Evolutionary conservation across 768 basidiomycete genomes (phyloP), one percentile per base, ranked within the genome.

Genomic region (Dacryopinax spathularia): DNA sequence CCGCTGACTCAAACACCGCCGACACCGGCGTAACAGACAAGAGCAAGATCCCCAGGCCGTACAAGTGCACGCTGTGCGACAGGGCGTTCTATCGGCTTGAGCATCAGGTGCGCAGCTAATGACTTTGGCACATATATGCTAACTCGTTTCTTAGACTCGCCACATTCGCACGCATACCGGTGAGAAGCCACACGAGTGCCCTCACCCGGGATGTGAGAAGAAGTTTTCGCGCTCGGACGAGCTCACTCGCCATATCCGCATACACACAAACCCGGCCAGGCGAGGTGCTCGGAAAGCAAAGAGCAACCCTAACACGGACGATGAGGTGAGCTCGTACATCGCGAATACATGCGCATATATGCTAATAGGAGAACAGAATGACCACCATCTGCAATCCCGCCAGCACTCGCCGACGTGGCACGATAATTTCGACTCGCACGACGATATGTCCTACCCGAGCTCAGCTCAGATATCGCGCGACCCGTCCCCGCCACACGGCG

Each of bases 111-210:
- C 65, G 80, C 74, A 1, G 31, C 44, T 37, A 29, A 48, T 63
- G 1, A 20, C 67, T 20, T 43, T 59, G 20, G 43, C n/a, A 7
- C 7, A 18, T 63, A 33, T 63, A 63, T 36, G 39, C 63, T 62
- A 15, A 41, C 60, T 33, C 25, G 25, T 15, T 56, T 22, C 25
- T 29, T 56, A 98, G 91, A 99, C 95, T 20, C 87, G 95, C 66
- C 95, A 99, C 72, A 96, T 97, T 62, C 88, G 95, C 65, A 99
- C 94, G 0, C 95, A 99, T 74, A 99, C 95, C 0, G 95, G 95
- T 70, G 95, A 99, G 76, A 97, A 96, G 69, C 95, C 95, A 1
- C 97, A 97, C 70, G 81, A 84, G 22, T 99, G 95, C 81, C 86
- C 84, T 1, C 90, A 86, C 73, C 85, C 90, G 2, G 83, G 85